phyloP scores from a whole-genome alignment of 768 basidiomycete species.

The Plicaturopsis crispa region DNA sequence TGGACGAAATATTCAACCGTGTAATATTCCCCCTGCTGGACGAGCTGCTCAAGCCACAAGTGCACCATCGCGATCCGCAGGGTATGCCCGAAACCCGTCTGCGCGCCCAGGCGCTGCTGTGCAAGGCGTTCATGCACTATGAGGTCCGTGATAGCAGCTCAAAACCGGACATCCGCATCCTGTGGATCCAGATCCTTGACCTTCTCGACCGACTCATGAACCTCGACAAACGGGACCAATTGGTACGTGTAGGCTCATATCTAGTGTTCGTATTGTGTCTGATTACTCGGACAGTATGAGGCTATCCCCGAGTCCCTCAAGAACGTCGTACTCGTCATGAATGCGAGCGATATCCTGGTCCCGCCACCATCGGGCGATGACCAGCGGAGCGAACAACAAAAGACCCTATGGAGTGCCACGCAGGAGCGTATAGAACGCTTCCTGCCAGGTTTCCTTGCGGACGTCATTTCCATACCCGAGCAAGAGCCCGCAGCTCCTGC shows the following conservation, averaged over 20 bases:
- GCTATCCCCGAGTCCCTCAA: slow-evolving; percentile 95
- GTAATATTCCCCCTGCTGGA: slow-evolving; percentile 90
- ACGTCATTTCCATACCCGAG: slow-evolving; percentile 46
- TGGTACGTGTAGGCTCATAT: slow-evolving; percentile 56
- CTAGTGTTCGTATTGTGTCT: not conserved
- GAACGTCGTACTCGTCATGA: slow-evolving; percentile 95
- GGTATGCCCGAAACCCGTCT: slow-evolving; percentile 91
- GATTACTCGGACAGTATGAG: slow-evolving; percentile 56
- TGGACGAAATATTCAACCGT: slow-evolving; percentile 81
- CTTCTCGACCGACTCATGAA: slow-evolving; percentile 85
- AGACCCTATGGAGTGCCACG: slow-evolving; percentile 77
- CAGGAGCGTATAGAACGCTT: slow-evolving; percentile 85
- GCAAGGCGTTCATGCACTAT: slow-evolving; percentile 94
- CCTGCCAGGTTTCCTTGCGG: slow-evolving; percentile 81
- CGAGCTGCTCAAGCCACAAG: slow-evolving; percentile 81
- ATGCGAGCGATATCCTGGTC: slow-evolving; percentile 77
- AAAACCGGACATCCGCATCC: slow-evolving; percentile 54
- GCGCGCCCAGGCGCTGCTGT: slow-evolving; percentile 81
- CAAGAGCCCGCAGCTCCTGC: not conserved
- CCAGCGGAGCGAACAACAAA: slow-evolving; percentile 49
- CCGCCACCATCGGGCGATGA: slow-evolving; percentile 44
- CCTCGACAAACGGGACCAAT: slow-evolving; percentile 74
- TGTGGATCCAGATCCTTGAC: slow-evolving; percentile 90
- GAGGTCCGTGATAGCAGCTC: slow-evolving; percentile 63
- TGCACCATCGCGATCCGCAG: slow-evolving; percentile 68